Evolutionary conservation across 2,329 filamentous ascomycete species (phyloP), one percentile per base, ranked within the genome.

Genomic region (Cercospora sp.): DNA sequence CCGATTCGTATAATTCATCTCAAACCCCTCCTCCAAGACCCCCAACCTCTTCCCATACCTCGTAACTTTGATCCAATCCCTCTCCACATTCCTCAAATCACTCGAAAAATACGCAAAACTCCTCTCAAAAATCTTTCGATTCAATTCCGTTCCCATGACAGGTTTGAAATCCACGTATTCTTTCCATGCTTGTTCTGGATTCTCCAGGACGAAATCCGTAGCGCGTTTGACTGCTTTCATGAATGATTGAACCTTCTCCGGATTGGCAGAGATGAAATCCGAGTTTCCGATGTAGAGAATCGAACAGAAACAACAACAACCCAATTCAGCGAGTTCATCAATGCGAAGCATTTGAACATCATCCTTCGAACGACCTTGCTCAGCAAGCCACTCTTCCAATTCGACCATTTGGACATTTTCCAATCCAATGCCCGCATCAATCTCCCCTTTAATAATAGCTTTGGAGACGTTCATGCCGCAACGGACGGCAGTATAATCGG

Each of bases 351-450:
- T 93, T 80, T 91, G 88, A 7, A 92, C 91, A 70, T 93, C 90
- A 13, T 82, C 81, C 77, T 85, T 86, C 67, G 87, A 85, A 1
- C 89, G 88, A 72, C 84, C 84, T 77, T 91, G 89, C 0, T 77
- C 70, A 0, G 83, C 84, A 20, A 93, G 87, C 90, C 90, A 93
- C 76, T 92, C 90, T 78, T 91, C 90, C 1, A 93, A 84, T 80
- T 93, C 91, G 53, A 93, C 91, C 90, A 92, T 92, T 79, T 93
- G 91, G 6, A 93, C 90, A 75, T 93, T 93, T 79, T 93, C 91
- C 5, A 93, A 87, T 18, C 91, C 91, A 75, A 92, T 88, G 39
- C 91, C 91, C 18, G 91, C 91, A 76, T 93, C 89, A 72, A 93
- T 91, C 45, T 85, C 84, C 72, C 90, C 90, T 67, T 86, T 83